Base-by-base conservation (phyloP, 345 rosid species). In the Hibiscus mutabilis region DNA sequence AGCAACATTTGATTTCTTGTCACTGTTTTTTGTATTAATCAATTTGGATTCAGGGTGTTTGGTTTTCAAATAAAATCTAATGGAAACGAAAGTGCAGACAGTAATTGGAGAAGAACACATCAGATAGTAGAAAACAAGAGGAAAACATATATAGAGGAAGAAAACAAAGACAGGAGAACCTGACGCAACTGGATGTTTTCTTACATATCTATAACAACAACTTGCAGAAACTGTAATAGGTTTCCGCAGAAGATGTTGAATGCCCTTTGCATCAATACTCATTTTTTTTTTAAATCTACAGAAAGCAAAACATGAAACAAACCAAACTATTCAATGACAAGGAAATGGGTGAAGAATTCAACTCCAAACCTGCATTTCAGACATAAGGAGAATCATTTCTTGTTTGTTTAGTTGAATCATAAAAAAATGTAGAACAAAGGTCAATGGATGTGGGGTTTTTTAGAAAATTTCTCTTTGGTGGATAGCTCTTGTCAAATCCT, bases 121-220 rank as follows among this genome's bases (percentile, higher is more conserved):
- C 80, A 90, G 29, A 73, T 83, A 31, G 75, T 59, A 76, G 85
- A 95, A 89, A 66, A 84, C 71, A 49, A 80, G 76, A 24, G 97
- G 94, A 74, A 84, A 81, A 42, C 84, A 83, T 57, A 76, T 35
- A 35, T 83, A 87, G 37, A 95, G 73, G 40, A 79, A 19, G 75
- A 87, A 77, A 24, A 78, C 60, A 55, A 81, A 68, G 15, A 75
- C 15, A 7, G 77, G 68, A 29, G 77, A 76, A 6, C 76, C 64
- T 16, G 87, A 88, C 75, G 70, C 73, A 72, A 81, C 8, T 44
- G 99, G 98, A 63, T 85, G 75, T 66, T 71, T 82, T 40, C 24
- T 80, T 3, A 75, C 80, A 72, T 72, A 80, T 73, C 29, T 74
- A 59, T 13, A 82, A 18, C 73, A 69, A 14, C 61, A 66, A 31